Percentiles rank a stretch among this genome's conserved stretches.
These are phyloP conservation scores for Mycena kentingensis DNA, from an alignment of 768 basidiomycete genomes.

Conservation along the genomic window DNA sequence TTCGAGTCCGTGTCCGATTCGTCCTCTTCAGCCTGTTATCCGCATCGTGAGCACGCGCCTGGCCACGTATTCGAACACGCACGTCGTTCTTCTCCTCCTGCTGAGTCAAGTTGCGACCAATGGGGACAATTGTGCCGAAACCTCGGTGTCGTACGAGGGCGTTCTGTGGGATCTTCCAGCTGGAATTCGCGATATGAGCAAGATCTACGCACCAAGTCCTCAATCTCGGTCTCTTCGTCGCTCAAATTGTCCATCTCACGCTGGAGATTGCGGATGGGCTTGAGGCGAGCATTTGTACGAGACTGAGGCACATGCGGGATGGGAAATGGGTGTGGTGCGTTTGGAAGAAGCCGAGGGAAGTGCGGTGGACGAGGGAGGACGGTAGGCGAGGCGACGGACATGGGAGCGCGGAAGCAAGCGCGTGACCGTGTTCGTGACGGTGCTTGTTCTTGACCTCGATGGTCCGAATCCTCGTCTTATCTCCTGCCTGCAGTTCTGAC, in stretches of 20 bases:
- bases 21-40: constrained; percentile 49
- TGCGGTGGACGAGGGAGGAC: constrained; percentile 63
- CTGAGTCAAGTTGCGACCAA: constrained; percentile 71
- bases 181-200: constrained; percentile 8
- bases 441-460: too few species aligned
- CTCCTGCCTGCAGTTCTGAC: too few species aligned
- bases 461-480: too few species aligned
- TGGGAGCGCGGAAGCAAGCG: constrained; percentile 17
- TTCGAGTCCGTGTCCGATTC: constrained; percentile 49
- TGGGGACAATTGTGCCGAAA: constrained; percentile 67
- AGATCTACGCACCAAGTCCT: constrained; percentile 58
- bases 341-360: constrained; percentile 69
- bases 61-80: constrained; percentile 21
- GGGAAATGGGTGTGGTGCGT: constrained; percentile 65
- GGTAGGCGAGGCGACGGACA: constrained; percentile 68
- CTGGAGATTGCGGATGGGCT: constrained; percentile 64
- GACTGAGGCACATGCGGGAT: constrained; percentile 53
- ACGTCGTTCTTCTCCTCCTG: constrained; percentile 88
- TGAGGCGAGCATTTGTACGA: constrained; percentile 58
- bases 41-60: neutral
- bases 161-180: constrained; percentile 47
- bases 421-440: neutral
- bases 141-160: constrained; percentile 65
- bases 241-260: constrained; percentile 83
- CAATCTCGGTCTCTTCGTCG: constrained; percentile 82